Base-by-base conservation (phyloP, 106 monocot genomes). In the Dioscorea alata region DNA sequence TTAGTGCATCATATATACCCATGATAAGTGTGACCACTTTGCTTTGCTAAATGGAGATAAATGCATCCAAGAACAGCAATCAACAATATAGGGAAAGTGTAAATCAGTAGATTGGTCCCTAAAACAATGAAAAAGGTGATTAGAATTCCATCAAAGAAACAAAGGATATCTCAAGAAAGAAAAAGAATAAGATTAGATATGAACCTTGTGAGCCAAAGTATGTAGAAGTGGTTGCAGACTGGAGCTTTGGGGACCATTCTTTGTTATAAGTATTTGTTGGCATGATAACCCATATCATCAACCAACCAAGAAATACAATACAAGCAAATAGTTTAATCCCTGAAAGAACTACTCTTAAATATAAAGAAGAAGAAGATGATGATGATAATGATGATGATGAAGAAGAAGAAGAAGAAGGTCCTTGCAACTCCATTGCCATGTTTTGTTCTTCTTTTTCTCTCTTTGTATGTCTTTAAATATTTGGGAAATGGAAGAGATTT, bases 121-220 rank as follows among this genome's bases (percentile, higher is more conserved):
- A 77, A 64, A 74, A 33, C 12, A 48, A 62, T 12, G 4, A 34
- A 56, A 0, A 18, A 74, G 17, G 35, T 22, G 24, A 49, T 52
- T 4, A 23, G 23, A 12, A 15, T 0, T 25, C 33, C 23, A 8
- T 28, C n/a, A 33, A 24, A 70, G 22, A 48, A 35, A 70, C 4
- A 21, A 15, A 35, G 23, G 49, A 20, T 25, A 57, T 13, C 51
- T 60, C 13, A 59, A 42, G 22, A 16, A 17, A 12, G 24, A 21
- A 15, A 49, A 13, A 14, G 14, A 12, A 49, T 1, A 28, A 57
- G 5, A 42, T 3, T 3, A 28, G 49, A 52, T 16, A 15, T 33
- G 8, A 17, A 90, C 89, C 89, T 83, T 78, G 83, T 28, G 14
- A 63, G 48, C 89, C 89, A 13, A 90, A 90, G 71, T 90, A 86